Percentiles rank a stretch among this genome's conserved stretches.
Evolutionary conservation across 352 stramenopile genomes (phyloP).

Genomic region (Globisporangium recalcitrans): DNA sequence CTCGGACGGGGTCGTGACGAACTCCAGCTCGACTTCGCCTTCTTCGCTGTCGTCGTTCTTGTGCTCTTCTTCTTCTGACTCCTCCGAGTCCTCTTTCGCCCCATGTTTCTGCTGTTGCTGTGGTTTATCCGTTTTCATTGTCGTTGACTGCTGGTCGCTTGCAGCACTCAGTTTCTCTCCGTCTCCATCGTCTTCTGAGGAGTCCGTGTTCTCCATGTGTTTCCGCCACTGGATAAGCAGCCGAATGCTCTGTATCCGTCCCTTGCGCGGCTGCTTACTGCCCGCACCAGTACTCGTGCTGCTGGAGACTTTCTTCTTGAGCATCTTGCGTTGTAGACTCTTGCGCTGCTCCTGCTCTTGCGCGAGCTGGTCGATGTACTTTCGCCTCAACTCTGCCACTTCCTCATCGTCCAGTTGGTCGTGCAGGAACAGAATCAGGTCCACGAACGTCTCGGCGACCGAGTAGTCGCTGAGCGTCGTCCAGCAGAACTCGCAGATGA

Average conservation of each 20-base stretch:
- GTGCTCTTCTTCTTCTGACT: conserved; percentile 17
- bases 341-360: conserved; percentile 57
- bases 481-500: conserved; percentile 76
- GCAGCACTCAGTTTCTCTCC: conserved; percentile 9
- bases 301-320: conserved; percentile 26
- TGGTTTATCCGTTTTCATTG: background rate
- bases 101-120: conserved; percentile 14
- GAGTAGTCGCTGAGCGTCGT: conserved; percentile 70
- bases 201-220: conserved; percentile 20
- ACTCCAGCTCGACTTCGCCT: conserved; percentile 39
- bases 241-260: conserved; percentile 55
- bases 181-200: conserved; percentile 11
- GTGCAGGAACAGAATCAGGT: conserved; percentile 71
- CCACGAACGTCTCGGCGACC: conserved; percentile 64
- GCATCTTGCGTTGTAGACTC: conserved; percentile 36
- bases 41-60: conserved; percentile 23
- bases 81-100: conserved; percentile 12
- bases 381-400: conserved; percentile 37
- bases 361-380: conserved; percentile 57
- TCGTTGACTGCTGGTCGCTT: background rate
- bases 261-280: conserved; percentile 28
- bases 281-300: conserved; percentile 20
- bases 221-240: conserved; percentile 72
- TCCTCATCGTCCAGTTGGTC: conserved; percentile 56
- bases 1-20: conserved; percentile 67